Evolutionary conservation across 371 early-diverging fungal genomes (phyloP).

Genomic region (Zopfochytrium polystomum): DNA sequence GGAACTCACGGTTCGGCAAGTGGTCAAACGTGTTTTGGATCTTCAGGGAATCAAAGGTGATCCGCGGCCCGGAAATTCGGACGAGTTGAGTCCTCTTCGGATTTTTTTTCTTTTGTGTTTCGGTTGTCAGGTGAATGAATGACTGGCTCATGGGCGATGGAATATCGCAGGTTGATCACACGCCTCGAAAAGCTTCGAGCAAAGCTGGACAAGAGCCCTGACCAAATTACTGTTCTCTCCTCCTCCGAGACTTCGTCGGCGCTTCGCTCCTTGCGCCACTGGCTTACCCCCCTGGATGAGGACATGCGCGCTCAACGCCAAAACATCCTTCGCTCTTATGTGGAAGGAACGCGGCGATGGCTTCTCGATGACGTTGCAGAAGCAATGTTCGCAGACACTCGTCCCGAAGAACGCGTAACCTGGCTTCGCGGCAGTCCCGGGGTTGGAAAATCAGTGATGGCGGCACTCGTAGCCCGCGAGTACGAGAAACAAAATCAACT

Average conservation of each 20-base stretch:
- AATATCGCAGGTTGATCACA: slow-evolving; percentile 6
- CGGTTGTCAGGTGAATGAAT: neutral
- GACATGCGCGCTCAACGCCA: slow-evolving; percentile 1
- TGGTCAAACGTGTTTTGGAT: neutral
- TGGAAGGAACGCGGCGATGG: slow-evolving; percentile 17
- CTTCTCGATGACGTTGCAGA: slow-evolving; percentile 8
- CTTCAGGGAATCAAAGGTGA: slow-evolving; percentile 8
- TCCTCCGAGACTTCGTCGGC: neutral
- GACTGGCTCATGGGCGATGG: neutral
- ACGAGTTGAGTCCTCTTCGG: neutral
- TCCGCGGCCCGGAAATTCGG: too few relatives aligned
- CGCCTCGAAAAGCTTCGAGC: too few relatives aligned
- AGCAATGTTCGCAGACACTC: neutral
- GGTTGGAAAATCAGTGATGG: slow-evolving; percentile 30
- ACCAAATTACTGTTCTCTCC: slow-evolving; percentile 1
- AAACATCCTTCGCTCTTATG: neutral
- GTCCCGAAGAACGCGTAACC: slow-evolving; percentile 10
- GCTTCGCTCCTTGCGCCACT: too few relatives aligned
- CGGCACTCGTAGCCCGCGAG: slow-evolving; percentile 21
- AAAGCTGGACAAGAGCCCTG: too few relatives aligned
- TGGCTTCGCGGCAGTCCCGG: slow-evolving; percentile 26
- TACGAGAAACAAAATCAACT: slow-evolving; percentile 22
- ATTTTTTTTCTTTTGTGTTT: neutral
- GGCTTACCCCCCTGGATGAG: slow-evolving; percentile 10
- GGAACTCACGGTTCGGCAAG: neutral